Base-by-base conservation (phyloP, 805 yeast species). In the Starmerella sp. region DNA sequence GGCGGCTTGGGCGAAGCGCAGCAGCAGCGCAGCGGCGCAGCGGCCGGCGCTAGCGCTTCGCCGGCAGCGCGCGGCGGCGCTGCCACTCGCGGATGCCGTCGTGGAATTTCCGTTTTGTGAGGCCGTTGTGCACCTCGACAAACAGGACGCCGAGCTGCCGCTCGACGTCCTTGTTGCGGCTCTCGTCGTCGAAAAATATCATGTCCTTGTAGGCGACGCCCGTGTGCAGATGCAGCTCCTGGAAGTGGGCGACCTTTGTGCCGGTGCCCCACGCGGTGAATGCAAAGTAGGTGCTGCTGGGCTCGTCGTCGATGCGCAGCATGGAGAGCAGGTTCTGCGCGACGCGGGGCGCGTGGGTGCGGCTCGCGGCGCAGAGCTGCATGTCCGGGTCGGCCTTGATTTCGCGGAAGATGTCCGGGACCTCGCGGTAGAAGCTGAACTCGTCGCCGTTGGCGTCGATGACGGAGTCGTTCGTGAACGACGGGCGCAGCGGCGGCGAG, bases 121-220 rank as follows among this genome's bases (percentile, higher is more conserved):
- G 46, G 44, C 82, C 83, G 62, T 81, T 78, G 7, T 72, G 72
- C 8, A 88, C 77, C 64, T 80, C 77, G 14, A 80, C 78, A 67
- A 88, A 88, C 52, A 78, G 76, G 31, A 86, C 87, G 4, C 89
- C 89, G 14, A 84, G 74, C 29, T 67, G 62, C 5, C 66, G 62
- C 63, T 79, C 83, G 4, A 88, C 95, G 61, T 88, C 96, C 57
- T 70, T 75, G 64, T 88, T 88, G 59, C 96, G 74, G 54, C 70
- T 63, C 67, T 88, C 96, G 66, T 88, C 96, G 65, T 88, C 96
- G 63, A 80, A 88, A 54, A 85, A 70, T n/a, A 76, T 67, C 71
- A 86, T 75, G 41, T 82, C 82, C 5, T 68, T 59, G 41, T 65
- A 74, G 29, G 72, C 72, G 9, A 79, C 68, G 13, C 75, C 74